Conservation (phyloP, 2,329 filamentous ascomycete species). For the Pestalotiopsis sp. region DNA sequence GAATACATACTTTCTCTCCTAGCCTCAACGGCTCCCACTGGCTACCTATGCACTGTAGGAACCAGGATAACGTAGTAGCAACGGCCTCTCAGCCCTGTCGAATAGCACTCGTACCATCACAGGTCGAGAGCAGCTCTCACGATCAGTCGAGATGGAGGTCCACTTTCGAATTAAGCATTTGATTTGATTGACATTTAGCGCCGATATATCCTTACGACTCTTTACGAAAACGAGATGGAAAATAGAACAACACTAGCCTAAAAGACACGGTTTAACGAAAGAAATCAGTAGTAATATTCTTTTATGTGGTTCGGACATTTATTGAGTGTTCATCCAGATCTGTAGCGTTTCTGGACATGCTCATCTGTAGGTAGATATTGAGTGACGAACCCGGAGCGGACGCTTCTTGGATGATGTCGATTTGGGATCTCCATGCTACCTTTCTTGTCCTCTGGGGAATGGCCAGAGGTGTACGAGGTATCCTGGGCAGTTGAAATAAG, state of each 20-base stretch:
- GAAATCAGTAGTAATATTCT: no score
- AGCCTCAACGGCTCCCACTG: not conserved
- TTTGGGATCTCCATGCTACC: not conserved
- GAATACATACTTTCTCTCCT: not conserved
- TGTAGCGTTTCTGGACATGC: no score
- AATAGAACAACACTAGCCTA: no score
- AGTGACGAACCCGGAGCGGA: not conserved
- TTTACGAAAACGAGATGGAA: no score
- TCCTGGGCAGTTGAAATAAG: not conserved
- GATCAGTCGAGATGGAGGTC: not conserved
- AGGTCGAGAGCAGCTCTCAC: not conserved
- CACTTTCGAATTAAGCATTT: not conserved
- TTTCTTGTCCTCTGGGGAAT: not conserved
- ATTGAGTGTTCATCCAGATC: no score
- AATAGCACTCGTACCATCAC: not conserved
- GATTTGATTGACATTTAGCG: not conserved
- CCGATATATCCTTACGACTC: no score
- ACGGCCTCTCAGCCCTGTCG: not conserved
- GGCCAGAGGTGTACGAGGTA: not conserved
- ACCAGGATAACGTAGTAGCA: not conserved
- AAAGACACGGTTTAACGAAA: no score
- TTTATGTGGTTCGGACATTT: no score
- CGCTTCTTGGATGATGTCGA: not conserved
- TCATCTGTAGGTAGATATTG: no score
- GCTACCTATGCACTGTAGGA: not conserved